Conservation (phyloP, 192 early-diverging fungal species). For the Backusella tuberculispora region DNA sequence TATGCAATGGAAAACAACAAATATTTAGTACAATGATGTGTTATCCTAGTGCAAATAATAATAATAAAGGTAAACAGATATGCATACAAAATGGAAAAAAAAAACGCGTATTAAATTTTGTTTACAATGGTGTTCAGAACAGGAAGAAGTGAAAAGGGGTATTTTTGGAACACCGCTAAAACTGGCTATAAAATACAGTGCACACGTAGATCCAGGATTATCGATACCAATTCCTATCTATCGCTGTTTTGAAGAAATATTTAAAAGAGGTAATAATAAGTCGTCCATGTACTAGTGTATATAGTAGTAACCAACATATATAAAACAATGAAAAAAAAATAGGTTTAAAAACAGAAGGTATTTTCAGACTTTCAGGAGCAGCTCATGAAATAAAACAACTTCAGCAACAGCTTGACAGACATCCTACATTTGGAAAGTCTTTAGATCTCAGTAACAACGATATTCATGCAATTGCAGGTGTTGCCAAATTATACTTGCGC, state of each 20-base stretch:
- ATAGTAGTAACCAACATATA: not conserved
- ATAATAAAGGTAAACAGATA: constrained; percentile 6
- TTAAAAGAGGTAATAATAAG: constrained; percentile 27
- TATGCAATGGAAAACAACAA: constrained; percentile 21
- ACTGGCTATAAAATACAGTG: constrained; percentile 29
- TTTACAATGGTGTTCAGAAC: not conserved
- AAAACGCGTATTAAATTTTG: not conserved
- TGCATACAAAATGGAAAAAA: not conserved
- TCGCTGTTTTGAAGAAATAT: constrained; percentile 35
- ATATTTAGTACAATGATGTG: constrained; percentile 19
- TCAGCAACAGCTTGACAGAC: constrained; percentile 26
- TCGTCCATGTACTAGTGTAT: not conserved
- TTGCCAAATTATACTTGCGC: constrained; percentile 37
- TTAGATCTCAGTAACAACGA: constrained; percentile 32
- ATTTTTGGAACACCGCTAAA: constrained; percentile 33
- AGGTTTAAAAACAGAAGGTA: constrained; percentile 36
- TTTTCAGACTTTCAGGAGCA: constrained; percentile 43
- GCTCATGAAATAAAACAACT: constrained; percentile 32
- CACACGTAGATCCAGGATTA: constrained; percentile 13
- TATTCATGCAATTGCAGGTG: constrained; percentile 40
- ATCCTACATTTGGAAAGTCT: constrained; percentile 32
- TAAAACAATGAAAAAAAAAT: not conserved
- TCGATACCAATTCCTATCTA: constrained; percentile 31
- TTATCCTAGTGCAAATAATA: not conserved
- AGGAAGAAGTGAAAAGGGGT: not conserved